Conservation (phyloP, 495 filamentous ascomycete genomes). For the Aspergillus mulundensis region DNA sequence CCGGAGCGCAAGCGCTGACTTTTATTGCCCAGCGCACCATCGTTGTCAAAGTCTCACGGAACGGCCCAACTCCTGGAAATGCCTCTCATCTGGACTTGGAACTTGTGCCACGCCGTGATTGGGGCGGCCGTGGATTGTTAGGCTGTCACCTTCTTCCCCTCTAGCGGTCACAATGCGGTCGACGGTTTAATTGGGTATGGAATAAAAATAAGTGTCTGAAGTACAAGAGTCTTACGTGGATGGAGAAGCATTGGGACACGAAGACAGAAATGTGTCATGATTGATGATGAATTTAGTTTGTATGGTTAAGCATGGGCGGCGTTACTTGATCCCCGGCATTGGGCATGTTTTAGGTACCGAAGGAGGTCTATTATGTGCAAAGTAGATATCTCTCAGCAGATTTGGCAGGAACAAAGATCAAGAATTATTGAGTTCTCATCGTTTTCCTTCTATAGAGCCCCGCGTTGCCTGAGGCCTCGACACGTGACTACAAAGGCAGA, state of each 20-base stretch:
- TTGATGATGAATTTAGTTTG: conserved; percentile 10
- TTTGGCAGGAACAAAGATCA: background rate
- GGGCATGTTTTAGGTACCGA: background rate
- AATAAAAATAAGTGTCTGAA: background rate
- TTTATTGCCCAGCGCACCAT: conserved; percentile 49
- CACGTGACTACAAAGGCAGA: conserved; percentile 36
- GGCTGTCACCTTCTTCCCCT: conserved; percentile 87
- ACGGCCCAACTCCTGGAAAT: conserved; percentile 32
- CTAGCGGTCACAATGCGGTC: conserved; percentile 19
- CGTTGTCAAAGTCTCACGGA: conserved; percentile 64
- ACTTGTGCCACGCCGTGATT: conserved; percentile 69
- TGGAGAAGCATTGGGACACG: conserved; percentile 1
- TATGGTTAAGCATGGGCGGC: conserved; percentile 7
- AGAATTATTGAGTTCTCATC: background rate
- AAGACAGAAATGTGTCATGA: conserved; percentile 18
- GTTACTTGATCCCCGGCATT: background rate
- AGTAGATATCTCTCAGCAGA: background rate
- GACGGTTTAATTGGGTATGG: background rate
- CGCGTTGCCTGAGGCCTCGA: conserved; percentile 23
- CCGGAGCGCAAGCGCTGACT: background rate
- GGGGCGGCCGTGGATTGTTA: conserved; percentile 84
- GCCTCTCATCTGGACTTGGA: conserved; percentile 60
- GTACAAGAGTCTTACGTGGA: background rate
- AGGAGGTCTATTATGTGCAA: background rate
- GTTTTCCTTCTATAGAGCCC: background rate